Percentiles rank a stretch among this genome's conserved stretches.
These are phyloP conservation scores for Pestalotiopsis fici DNA, from an alignment of 2,329 filamentous ascomycete genomes.

Conservation along the genomic window DNA sequence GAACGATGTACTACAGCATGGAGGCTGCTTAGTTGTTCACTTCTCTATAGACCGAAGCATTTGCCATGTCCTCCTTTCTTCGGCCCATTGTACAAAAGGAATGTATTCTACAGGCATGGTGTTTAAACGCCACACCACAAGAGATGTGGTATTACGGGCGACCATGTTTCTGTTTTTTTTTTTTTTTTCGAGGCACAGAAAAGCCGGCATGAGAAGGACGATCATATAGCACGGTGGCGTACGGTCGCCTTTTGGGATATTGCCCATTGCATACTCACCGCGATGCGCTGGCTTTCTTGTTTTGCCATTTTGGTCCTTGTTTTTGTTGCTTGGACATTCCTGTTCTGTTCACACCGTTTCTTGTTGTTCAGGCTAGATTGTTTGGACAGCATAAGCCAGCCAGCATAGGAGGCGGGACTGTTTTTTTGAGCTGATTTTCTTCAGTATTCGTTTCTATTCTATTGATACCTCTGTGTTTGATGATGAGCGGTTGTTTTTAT, in stretches of 20 bases:
- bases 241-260: neutral
- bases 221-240: neutral
- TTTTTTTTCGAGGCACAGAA: neutral
- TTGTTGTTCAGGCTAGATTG: neutral
- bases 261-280: neutral
- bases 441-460: neutral
- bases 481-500: neutral
- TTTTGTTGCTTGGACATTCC: no score
- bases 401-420: neutral
- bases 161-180: neutral
- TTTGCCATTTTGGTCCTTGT: no score
- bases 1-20: neutral
- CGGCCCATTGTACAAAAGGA: conserved; percentile 4
- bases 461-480: neutral
- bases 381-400: neutral
- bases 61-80: neutral
- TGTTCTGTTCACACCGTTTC: neutral
- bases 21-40: neutral
- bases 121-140: no score
- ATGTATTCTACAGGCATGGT: conserved; percentile 6
- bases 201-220: neutral
- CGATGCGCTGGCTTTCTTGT: neutral
- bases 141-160: neutral
- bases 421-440: neutral
- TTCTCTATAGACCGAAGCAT: conserved; percentile 1